phyloP scores from a whole-genome alignment of 768 basidiomycete genomes.

The Zangia roseola region DNA sequence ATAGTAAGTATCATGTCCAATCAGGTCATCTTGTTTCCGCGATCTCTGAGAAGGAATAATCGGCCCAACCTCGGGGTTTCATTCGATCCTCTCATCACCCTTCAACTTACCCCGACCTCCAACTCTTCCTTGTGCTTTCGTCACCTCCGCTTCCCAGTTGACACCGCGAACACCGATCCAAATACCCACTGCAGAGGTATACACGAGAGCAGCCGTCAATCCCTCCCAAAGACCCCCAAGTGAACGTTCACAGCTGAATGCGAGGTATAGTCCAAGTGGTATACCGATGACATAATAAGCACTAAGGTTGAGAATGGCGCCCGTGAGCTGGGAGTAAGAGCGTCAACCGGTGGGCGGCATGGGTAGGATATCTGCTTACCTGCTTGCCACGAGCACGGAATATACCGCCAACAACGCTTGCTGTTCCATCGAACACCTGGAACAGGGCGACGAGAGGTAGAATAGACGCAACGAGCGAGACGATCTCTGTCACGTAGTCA shows the following conservation, averaged over 20 bases:
- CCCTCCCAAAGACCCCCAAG: constrained; percentile 86
- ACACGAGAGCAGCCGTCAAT: constrained; percentile 67
- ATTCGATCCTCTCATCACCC: constrained; percentile 18
- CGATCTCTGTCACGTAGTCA: constrained; percentile 40
- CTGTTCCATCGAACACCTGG: constrained; percentile 83
- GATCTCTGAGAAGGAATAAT: no score
- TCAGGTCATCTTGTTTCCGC: no score
- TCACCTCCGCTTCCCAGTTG: constrained; percentile 67
- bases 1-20: no score
- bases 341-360: neutral
- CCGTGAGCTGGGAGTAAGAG: constrained; percentile 47
- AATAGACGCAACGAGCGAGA: constrained; percentile 52
- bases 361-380: constrained; percentile 27
- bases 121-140: constrained; percentile 14
- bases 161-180: constrained; percentile 49
- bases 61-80: neutral
- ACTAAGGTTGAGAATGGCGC: constrained; percentile 60
- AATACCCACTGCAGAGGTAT: constrained; percentile 54
- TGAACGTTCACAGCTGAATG: constrained; percentile 56
- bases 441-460: constrained; percentile 75
- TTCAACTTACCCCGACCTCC: constrained; percentile 46
- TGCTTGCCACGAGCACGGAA: constrained; percentile 83
- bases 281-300: constrained; percentile 85
- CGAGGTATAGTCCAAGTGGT: constrained; percentile 76
- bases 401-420: constrained; percentile 70